Evolutionary conservation across 169 alveolate species (phyloP), one percentile per base, ranked within the genome.

Genomic region (Plasmodium vivax): DNA sequence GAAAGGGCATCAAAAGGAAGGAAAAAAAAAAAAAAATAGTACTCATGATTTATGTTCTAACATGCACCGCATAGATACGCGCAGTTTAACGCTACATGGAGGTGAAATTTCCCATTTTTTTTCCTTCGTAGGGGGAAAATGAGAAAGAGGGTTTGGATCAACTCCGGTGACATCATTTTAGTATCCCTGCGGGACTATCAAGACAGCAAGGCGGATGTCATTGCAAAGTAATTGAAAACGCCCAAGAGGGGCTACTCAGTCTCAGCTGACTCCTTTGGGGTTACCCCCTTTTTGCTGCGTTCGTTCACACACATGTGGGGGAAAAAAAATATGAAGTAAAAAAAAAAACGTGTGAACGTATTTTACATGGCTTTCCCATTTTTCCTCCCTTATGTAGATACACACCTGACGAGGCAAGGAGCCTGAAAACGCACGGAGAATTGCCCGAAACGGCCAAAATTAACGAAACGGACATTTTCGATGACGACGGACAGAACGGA

Each of bases 131-230:
- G 98, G 85, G 99, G 99, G 19, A 99, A 98, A 95, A 97, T 99
- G 99, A 97, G 99, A 93, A 98, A 98, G 96, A 98, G 99, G 94
- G 99, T 99, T 68, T 99, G 99, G 99, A 99, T 99, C 5, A 98
- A 98, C 92, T 97, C 98, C 58, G 99, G 99, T 4, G 99, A 99
- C 94, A 98, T 99, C 12, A 98, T 99, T 38, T 95, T 98, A 87
- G 99, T 99, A 47, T 99, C 99, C 3, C 98, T 99, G 19, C 96
- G 99, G 85, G 99, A 99, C 84, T 99, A 98, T 96, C 99, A 99
- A 96, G 99, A 99, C 93, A 99, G 98, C 82, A 99, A 99, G 96
- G 99, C 99, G 32, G 99, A 99, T 94, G 99, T 99, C 82, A 98
- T 99, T 83, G 98, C 98, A 58, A 99, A 99, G 97, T 99, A 84